Conservation (phyloP, 768 basidiomycete species). For the Rhodosporidiobolus odoratus region DNA sequence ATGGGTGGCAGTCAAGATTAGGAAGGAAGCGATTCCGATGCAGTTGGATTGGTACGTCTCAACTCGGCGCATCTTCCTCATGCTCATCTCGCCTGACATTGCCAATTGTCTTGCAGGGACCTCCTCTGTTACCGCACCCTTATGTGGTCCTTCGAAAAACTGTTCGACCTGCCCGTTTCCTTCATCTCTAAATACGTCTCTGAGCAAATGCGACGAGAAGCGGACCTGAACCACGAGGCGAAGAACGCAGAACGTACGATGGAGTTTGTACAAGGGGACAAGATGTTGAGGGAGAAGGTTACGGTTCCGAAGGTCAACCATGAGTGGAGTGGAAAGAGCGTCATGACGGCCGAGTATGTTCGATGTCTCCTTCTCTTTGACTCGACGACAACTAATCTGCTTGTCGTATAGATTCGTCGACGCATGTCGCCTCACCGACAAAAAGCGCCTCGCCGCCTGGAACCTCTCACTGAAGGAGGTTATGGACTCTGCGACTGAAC, state of each 20-base stretch:
- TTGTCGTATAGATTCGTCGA: slow-evolving; percentile 12
- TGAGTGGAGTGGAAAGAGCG: slow-evolving; percentile 65
- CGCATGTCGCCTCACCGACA: slow-evolving; percentile 47
- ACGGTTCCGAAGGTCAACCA: slow-evolving; percentile 72
- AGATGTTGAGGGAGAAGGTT: slow-evolving; percentile 63
- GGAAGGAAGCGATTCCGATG: slow-evolving; percentile 78
- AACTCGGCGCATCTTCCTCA: background rate
- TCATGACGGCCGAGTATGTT: slow-evolving; percentile 71
- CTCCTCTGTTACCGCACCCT: slow-evolving; percentile 54
- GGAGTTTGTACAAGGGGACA: slow-evolving; percentile 63
- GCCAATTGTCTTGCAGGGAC: slow-evolving; percentile 50
- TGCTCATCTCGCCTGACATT: background rate
- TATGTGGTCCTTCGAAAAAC: slow-evolving; percentile 50
- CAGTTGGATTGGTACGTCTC: slow-evolving; percentile 64
- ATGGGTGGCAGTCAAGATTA: slow-evolving; percentile 88
- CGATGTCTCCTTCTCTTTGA: background rate
- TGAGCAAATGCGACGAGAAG: slow-evolving; percentile 65
- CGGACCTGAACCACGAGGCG: slow-evolving; percentile 76
- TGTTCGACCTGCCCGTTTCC: slow-evolving; percentile 80
- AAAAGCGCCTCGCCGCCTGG: slow-evolving; percentile 44
- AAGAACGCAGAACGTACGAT: slow-evolving; percentile 68
- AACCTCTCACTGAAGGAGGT: slow-evolving; percentile 49
- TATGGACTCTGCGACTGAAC: slow-evolving; percentile 80
- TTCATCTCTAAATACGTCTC: slow-evolving; percentile 59
- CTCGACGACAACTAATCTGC: background rate